Percentiles rank a stretch among this genome's conserved stretches.
Conservation (phyloP, 164 flowering plant genomes). For the Amborella trichopoda region DNA sequence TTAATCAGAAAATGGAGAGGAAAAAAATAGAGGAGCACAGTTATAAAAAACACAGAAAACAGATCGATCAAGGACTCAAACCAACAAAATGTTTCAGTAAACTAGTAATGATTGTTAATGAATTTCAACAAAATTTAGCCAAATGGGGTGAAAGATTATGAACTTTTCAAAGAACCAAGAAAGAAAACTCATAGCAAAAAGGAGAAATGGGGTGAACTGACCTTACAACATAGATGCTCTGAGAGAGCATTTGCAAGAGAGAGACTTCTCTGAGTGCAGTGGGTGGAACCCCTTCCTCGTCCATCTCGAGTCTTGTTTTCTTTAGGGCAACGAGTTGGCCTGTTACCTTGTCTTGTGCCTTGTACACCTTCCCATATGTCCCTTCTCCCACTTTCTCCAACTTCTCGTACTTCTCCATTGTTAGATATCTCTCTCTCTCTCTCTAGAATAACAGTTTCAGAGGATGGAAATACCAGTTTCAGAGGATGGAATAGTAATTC, state of each 20-base stretch:
- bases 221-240: conserved; percentile 65
- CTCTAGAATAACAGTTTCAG: too few relatives aligned
- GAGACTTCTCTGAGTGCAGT: conserved; percentile 95
- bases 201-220: not conserved
- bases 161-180: not conserved
- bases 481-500: too few relatives aligned
- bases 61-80: too few relatives aligned
- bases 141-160: not conserved
- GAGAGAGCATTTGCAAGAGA: conserved; percentile 88
- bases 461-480: too few relatives aligned
- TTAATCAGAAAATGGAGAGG: too few relatives aligned
- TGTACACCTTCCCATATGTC: conserved; percentile 98
- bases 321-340: conserved; percentile 88
- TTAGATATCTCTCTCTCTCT: too few relatives aligned
- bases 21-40: too few relatives aligned
- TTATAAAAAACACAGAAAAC: too few relatives aligned
- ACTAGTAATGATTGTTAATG: too few relatives aligned
- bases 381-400: conserved; percentile 98
- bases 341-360: conserved; percentile 73
- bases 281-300: conserved; percentile 98
- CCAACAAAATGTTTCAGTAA: too few relatives aligned
- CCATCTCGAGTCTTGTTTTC: conserved; percentile 96
- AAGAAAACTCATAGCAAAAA: too few relatives aligned
- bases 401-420: conserved; percentile 87
- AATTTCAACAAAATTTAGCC: not conserved